Conservation (phyloP, 176 grass and related monocot genomes). For the Puya raimondii region DNA sequence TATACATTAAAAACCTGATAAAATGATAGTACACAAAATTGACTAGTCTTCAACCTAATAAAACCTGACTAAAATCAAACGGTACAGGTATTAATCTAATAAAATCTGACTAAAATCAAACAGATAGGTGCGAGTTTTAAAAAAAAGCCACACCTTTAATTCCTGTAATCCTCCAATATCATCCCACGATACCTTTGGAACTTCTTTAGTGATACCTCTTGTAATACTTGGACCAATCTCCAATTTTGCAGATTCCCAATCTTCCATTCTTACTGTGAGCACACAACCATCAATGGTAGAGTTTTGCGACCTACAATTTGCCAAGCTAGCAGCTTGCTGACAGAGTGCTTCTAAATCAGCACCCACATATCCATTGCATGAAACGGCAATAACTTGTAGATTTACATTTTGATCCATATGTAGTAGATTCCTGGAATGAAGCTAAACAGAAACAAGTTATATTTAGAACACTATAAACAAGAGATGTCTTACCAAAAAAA, state of each 20-base stretch:
- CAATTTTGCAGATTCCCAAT: slow-evolving; percentile 65
- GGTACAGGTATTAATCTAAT: no score
- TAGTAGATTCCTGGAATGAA: slow-evolving; percentile 58
- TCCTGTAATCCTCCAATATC: slow-evolving; percentile 89
- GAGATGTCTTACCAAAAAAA: background rate
- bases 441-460: slow-evolving; percentile 38
- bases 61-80: no score
- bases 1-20: slow-evolving; percentile 17
- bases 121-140: slow-evolving; percentile 1
- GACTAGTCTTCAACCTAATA: no score
- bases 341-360: slow-evolving; percentile 78
- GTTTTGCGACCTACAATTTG: slow-evolving; percentile 43
- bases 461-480: background rate
- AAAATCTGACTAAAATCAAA: no score
- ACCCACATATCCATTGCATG: slow-evolving; percentile 86
- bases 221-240: slow-evolving; percentile 56
- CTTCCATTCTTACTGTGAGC: slow-evolving; percentile 46
- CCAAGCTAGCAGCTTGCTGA: slow-evolving; percentile 57
- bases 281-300: slow-evolving; percentile 13
- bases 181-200: slow-evolving; percentile 69
- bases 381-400: slow-evolving; percentile 61
- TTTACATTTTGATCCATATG: slow-evolving; percentile 57
- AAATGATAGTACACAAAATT: background rate
- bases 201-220: slow-evolving; percentile 73
- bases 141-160: slow-evolving; percentile 45